Evolutionary conservation across 352 stramenopile species (phyloP).

Genomic region (Discostella stelligera): DNA sequence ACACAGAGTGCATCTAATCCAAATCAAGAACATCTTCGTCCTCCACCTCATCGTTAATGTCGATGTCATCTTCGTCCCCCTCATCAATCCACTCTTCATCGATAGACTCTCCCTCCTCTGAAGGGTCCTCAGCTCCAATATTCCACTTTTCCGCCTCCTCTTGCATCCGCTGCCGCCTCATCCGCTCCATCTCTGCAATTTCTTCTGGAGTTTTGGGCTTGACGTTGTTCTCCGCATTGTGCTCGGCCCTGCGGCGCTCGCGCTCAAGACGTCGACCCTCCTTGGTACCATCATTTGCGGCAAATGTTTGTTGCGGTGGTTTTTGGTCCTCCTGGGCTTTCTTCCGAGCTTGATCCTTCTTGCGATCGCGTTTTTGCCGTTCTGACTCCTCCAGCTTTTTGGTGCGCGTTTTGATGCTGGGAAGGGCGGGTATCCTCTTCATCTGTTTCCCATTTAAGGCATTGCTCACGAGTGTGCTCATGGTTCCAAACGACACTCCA

Average conservation of each 20-base stretch:
- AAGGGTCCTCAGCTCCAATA: slow-evolving; percentile 62
- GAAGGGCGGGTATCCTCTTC: slow-evolving; percentile 55
- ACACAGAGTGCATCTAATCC: slow-evolving; percentile 29
- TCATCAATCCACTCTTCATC: slow-evolving; percentile 35
- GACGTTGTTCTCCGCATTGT: slow-evolving; percentile 64
- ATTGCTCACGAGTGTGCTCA: slow-evolving; percentile 61
- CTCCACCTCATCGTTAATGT: slow-evolving; percentile 38
- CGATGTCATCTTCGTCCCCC: slow-evolving; percentile 27
- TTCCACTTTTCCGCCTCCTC: slow-evolving; percentile 78
- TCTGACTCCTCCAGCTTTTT: slow-evolving; percentile 78
- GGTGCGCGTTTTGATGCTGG: slow-evolving; percentile 72
- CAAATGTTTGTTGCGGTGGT: slow-evolving; percentile 33
- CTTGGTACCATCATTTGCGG: slow-evolving; percentile 67
- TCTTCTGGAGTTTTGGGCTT: slow-evolving; percentile 76
- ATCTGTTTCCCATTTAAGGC: slow-evolving; percentile 50
- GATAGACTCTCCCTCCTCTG: slow-evolving; percentile 48
- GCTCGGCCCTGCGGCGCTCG: slow-evolving; percentile 65
- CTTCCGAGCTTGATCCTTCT: slow-evolving; percentile 53
- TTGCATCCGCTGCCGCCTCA: slow-evolving; percentile 70
- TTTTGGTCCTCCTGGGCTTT: slow-evolving; percentile 52
- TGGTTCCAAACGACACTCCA: slow-evolving; percentile 56
- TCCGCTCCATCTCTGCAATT: slow-evolving; percentile 74
- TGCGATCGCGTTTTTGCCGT: slow-evolving; percentile 64
- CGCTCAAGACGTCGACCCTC: slow-evolving; percentile 69
- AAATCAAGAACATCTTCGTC: slow-evolving; percentile 63